phyloP scores from a whole-genome alignment of 441 rosid genomes.

The Gossypium schwendimanii region DNA sequence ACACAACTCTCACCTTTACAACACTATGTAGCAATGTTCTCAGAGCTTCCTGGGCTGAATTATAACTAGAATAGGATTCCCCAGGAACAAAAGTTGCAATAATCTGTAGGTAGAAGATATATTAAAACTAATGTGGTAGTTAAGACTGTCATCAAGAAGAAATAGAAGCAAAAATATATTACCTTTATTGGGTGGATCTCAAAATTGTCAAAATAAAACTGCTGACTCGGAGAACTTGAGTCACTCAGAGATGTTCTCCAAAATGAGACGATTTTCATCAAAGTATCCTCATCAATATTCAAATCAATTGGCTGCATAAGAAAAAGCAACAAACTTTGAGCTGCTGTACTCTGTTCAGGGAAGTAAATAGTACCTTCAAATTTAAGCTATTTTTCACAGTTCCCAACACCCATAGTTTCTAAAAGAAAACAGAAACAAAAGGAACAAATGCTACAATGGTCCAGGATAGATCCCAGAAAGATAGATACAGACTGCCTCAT shows the following conservation, averaged over 20 bases:
- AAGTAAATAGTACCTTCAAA: slow-evolving; percentile 7
- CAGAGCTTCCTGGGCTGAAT: slow-evolving; percentile 82
- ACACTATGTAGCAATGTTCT: slow-evolving; percentile 90
- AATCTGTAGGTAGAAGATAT: slow-evolving; percentile 39
- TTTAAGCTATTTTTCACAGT: slow-evolving; percentile 8
- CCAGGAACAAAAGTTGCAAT: slow-evolving; percentile 81
- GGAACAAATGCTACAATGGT: slow-evolving; percentile 4
- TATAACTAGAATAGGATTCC: slow-evolving; percentile 81
- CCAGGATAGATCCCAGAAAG: slow-evolving; percentile 7
- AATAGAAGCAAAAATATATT: slow-evolving; percentile 21
- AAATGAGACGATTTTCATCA: slow-evolving; percentile 79
- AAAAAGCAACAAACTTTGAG: slow-evolving; percentile 23
- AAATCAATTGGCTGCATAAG: slow-evolving; percentile 68
- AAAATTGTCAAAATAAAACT: slow-evolving; percentile 86
- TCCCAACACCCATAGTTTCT: neutral
- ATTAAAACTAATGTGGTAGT: slow-evolving; percentile 9
- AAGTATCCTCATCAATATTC: slow-evolving; percentile 88
- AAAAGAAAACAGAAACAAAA: slow-evolving; percentile 13
- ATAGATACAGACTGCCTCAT: neutral
- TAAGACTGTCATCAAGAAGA: slow-evolving; percentile 4
- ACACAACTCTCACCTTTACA: slow-evolving; percentile 55
- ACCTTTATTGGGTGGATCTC: slow-evolving; percentile 98
- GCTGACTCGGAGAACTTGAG: slow-evolving; percentile 60
- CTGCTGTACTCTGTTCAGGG: slow-evolving; percentile 10
- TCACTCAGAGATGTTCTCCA: slow-evolving; percentile 82